Evolutionary conservation across 2,329 filamentous ascomycete genomes (phyloP).

Genomic region (Arthrobotrys sphaeroides): DNA sequence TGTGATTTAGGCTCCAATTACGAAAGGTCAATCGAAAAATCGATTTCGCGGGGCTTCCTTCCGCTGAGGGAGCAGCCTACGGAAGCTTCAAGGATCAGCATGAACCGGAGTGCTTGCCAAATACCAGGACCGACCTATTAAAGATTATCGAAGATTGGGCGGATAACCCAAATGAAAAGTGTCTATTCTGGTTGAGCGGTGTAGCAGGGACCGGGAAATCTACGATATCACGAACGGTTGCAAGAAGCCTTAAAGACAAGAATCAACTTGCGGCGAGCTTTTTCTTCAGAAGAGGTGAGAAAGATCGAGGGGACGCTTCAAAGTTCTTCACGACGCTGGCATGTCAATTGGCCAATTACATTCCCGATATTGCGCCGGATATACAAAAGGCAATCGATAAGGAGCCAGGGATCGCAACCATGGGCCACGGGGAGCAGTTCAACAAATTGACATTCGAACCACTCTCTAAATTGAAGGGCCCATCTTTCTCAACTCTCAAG

Average conservation of each 20-base stretch:
- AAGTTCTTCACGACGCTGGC: conserved; percentile 50
- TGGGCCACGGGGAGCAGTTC: conserved; percentile 61
- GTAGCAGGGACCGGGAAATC: conserved; percentile 59
- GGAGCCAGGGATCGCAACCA: conserved; percentile 52
- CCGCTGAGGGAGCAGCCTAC: not conserved
- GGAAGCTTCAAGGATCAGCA: conserved; percentile 1
- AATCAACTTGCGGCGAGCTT: not conserved
- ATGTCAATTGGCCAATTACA: not conserved
- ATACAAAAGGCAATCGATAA: conserved; percentile 14
- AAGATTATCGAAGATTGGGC: not conserved
- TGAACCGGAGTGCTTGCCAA: not conserved
- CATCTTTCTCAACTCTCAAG: not conserved
- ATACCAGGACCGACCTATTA: not conserved
- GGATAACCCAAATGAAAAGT: conserved; percentile 22
- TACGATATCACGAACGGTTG: not conserved
- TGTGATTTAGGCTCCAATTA: not conserved
- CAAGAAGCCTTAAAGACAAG: not conserved
- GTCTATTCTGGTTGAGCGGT: conserved; percentile 61
- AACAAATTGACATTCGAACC: conserved; percentile 62
- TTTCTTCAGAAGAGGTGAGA: conserved; percentile 34
- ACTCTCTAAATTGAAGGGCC: conserved; percentile 54
- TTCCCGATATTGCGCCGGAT: not conserved
- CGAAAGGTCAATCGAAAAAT: not conserved
- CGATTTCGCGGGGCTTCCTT: not conserved
- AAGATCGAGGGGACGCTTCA: conserved; percentile 24